Evolutionary conservation across 352 stramenopile genomes (phyloP).

Genomic region (Thraustochytrium sp.): DNA sequence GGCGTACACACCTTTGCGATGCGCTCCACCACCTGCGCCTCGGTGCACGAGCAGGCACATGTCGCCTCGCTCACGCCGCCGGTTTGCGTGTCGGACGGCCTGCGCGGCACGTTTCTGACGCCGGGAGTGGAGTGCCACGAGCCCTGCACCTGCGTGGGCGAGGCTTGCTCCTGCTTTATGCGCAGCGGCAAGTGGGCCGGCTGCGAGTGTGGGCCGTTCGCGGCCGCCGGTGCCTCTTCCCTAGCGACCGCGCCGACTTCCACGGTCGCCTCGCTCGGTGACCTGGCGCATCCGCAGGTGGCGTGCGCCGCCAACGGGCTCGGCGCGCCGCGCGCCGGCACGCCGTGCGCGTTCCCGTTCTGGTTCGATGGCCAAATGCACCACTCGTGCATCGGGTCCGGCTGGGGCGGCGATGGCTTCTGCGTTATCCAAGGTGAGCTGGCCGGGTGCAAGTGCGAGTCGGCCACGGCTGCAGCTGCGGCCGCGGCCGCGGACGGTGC

Average conservation of each 20-base stretch:
- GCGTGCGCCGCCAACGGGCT: slow-evolving; percentile 1
- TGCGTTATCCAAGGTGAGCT: slow-evolving; percentile 13
- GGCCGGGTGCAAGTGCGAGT: neutral
- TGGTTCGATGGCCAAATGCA: neutral
- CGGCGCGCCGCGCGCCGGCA: neutral
- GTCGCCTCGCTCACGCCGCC: neutral
- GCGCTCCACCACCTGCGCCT: neutral
- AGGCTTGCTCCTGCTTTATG: slow-evolving; percentile 33
- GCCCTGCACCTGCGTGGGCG: neutral
- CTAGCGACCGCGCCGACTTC: neutral
- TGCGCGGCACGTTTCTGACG: neutral
- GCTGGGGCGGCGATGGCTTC: slow-evolving; percentile 23
- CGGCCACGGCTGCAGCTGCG: neutral
- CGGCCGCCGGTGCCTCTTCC: neutral
- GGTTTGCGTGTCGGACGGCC: neutral
- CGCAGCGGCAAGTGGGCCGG: slow-evolving; percentile 20
- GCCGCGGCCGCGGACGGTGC: neutral
- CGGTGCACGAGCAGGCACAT: neutral
- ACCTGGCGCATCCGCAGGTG: neutral
- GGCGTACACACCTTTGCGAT: neutral
- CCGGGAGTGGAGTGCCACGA: neutral
- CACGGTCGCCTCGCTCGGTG: neutral
- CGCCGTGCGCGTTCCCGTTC: slow-evolving; percentile 11
- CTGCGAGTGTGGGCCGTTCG: slow-evolving; percentile 7
- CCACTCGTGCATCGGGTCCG: slow-evolving; percentile 4